Conservation (phyloP, 345 rosid species). For the Hevea brasiliensis region DNA sequence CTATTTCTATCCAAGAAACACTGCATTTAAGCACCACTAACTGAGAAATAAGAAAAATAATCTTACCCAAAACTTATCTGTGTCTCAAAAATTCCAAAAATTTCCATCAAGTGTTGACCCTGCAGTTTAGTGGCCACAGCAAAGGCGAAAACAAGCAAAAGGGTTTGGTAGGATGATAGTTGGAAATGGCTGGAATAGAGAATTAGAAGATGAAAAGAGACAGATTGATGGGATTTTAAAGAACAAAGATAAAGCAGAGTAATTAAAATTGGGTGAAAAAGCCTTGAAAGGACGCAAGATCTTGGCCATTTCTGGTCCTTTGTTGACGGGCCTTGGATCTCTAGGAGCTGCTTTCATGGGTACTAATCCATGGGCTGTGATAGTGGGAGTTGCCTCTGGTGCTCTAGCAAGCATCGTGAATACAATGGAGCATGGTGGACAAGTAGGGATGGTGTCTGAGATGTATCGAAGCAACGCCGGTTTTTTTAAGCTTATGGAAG, state of each 20-base stretch:
- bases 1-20: too few relatives aligned
- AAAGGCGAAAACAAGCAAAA: not conserved
- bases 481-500: constrained; percentile 44
- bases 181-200: constrained; percentile 43
- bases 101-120: constrained; percentile 48
- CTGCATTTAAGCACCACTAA: too few relatives aligned
- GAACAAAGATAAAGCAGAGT: constrained; percentile 47
- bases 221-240: constrained; percentile 28
- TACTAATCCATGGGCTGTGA: constrained; percentile 23
- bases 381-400: constrained; percentile 39
- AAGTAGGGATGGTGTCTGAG: constrained; percentile 59
- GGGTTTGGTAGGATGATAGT: not conserved
- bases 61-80: too few relatives aligned
- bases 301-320: constrained; percentile 49
- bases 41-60: too few relatives aligned
- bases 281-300: constrained; percentile 41
- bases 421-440: constrained; percentile 49
- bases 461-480: constrained; percentile 54
- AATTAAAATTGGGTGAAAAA: constrained; percentile 36
- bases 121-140: constrained; percentile 53
- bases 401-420: constrained; percentile 41
- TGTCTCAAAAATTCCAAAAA: constrained; percentile 58
- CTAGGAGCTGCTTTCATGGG: constrained; percentile 40
- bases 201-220: constrained; percentile 47
- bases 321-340: constrained; percentile 44